A percentile compares a stretch with the other conserved stretches of the same genome.
These are phyloP conservation scores for Rhizopogon vulgaris DNA, from an alignment of 768 basidiomycete genomes.

Conservation along the genomic window DNA sequence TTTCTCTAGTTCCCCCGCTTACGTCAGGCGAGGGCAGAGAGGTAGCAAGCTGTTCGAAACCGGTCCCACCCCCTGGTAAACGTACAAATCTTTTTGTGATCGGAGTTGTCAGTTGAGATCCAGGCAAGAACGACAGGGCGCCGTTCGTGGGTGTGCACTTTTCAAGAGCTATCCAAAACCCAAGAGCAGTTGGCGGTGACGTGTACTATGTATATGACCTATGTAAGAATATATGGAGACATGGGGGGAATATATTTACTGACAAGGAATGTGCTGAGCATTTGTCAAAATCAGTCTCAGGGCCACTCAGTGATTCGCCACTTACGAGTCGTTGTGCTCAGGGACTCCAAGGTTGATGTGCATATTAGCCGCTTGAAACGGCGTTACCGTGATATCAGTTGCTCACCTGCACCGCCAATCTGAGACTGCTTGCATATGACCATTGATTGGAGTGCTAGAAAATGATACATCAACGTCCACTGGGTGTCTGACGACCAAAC, in stretches of 20 bases:
- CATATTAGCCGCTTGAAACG: neutral
- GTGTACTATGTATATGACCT: slow-evolving; percentile 59
- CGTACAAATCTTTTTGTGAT: slow-evolving; percentile 86
- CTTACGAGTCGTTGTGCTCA: slow-evolving; percentile 92
- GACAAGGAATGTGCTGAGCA: slow-evolving; percentile 70
- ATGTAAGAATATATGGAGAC: neutral
- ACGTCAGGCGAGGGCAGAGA: slow-evolving; percentile 12
- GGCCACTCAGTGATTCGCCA: slow-evolving; percentile 5
- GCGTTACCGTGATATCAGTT: neutral
- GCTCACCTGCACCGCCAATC: slow-evolving; percentile 85
- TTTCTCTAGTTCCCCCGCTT: neutral
- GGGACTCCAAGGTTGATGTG: slow-evolving; percentile 45
- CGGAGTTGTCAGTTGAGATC: slow-evolving; percentile 73
- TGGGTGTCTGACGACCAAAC: neutral
- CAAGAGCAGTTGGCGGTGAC: slow-evolving; percentile 84
- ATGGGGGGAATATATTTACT: slow-evolving; percentile 14
- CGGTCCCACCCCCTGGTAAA: slow-evolving; percentile 69
- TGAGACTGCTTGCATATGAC: slow-evolving; percentile 91
- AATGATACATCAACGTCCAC: neutral
- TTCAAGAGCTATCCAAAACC: slow-evolving; percentile 96
- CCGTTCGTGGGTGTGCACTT: slow-evolving; percentile 79
- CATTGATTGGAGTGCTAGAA: slow-evolving; percentile 83
- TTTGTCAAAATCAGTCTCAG: neutral
- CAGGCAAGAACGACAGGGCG: slow-evolving; percentile 83
- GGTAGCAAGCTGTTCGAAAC: slow-evolving; percentile 61